phyloP scores from a whole-genome alignment of 192 early-diverging fungal species.

The Martensiomyces pterosporus region DNA sequence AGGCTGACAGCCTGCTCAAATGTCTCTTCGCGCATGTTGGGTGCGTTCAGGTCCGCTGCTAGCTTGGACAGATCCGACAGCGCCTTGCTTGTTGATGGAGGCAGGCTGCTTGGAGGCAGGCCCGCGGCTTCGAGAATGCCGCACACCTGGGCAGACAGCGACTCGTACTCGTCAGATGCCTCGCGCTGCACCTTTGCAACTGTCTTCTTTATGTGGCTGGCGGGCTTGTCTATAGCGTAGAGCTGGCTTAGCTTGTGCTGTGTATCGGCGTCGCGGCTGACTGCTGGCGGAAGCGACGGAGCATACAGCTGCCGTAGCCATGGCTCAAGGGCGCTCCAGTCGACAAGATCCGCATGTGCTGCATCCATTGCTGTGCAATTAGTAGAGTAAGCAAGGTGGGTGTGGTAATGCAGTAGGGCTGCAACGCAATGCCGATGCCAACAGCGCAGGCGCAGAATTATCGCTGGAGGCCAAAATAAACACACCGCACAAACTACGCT shows the following conservation, averaged over 20 bases:
- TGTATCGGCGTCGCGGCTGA: conserved; percentile 6
- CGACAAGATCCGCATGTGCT: too few relatives aligned
- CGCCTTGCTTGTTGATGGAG: conserved; percentile 12
- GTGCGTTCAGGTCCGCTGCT: conserved; percentile 11
- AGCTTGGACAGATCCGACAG: conserved; percentile 18
- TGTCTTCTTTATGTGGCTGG: conserved; percentile 2
- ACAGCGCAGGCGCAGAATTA: too few relatives aligned
- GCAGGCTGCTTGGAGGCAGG: conserved; percentile 6
- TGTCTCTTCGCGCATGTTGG: conserved; percentile 20
- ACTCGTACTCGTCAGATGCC: conserved; percentile 24
- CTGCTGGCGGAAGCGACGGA: conserved; percentile 18
- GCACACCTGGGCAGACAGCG: conserved; percentile 8
- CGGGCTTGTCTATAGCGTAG: conserved; percentile 2
- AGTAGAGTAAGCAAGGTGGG: too few relatives aligned
- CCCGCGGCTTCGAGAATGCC: conserved; percentile 18
- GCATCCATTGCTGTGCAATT: too few relatives aligned
- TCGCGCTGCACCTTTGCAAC: conserved; percentile 17
- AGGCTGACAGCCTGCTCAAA: conserved; percentile 32
- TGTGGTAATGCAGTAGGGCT: too few relatives aligned
- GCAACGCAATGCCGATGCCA: too few relatives aligned
- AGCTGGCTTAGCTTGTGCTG: conserved; percentile 19
- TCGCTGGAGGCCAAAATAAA: too few relatives aligned
- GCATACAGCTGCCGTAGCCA: conserved; percentile 37
- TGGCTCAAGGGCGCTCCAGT: conserved; percentile 17
- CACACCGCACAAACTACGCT: too few relatives aligned